Evolutionary conservation across 495 filamentous ascomycete species (phyloP), one percentile per base, ranked within the genome.

Genomic region (Penicillium coprophilum): DNA sequence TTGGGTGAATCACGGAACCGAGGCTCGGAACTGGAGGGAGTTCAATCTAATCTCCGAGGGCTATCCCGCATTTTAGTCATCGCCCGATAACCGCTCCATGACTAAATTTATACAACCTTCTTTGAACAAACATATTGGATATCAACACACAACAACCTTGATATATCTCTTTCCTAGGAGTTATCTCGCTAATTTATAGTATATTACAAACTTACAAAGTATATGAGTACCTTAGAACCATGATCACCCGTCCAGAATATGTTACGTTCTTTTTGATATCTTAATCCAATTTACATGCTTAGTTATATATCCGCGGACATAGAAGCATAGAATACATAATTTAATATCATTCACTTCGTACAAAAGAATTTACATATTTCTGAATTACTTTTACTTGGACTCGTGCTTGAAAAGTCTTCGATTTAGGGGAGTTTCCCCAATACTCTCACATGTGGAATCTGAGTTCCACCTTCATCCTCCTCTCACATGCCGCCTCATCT

Each of bases 11-110:
- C 55, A 55, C 46, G 57, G 57, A 63, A 62, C 63, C 63, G 63
- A 63, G 63, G 63, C 46, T 60, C 63, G 59, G 63, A 59, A 55
- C 47, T 52, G 51, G 56, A 59, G 59, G 58, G 27, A 47, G 41
- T 27, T 44, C 41, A 15, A 31, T 47, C 45, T 47, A 47, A 47
- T 47, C 45, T 47, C 45, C 45, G 45, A 30, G 24, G 15, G 45
- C 15, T 47, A 47, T 36, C 15, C 27, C 23, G 24, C 20, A 49
- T 47, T 30, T 47, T 20, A 20, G 45, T 28, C 9, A 45, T 45
- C 11, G 40, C 34, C 34, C 5, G 38, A 40, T 40, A 40, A 19
- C 38, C 38, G 19, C 38, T 40, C 19, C 6, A 38, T 38, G 10
- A 20, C 3, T 27, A 1, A 27, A 7, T 44, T 12, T 2, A 9